These are phyloP conservation scores for Trichoderma sp. DNA, from an alignment of 2,329 filamentous ascomycete species.

Conservation along the genomic window DNA sequence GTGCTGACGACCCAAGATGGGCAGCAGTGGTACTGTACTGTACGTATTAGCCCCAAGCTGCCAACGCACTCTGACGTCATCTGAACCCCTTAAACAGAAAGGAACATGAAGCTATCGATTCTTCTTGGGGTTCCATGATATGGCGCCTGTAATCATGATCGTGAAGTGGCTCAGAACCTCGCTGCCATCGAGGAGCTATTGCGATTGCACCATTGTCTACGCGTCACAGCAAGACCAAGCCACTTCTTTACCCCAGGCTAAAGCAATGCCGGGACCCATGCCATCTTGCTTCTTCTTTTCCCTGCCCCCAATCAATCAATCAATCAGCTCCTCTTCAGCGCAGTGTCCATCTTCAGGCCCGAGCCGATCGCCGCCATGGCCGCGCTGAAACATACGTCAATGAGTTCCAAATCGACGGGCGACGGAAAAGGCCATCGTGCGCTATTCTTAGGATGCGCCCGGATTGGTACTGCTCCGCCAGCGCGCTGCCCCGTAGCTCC, in stretches of 20 bases:
- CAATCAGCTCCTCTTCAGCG: neutral
- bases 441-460: conserved; percentile 12
- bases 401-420: conserved; percentile 4
- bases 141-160: conserved; percentile 3
- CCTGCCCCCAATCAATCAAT: neutral
- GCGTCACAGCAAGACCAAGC: conserved; percentile 9
- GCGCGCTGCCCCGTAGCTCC: neutral
- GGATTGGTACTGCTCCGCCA: conserved; percentile 2
- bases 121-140: neutral
- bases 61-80: conserved; percentile 28
- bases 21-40: neutral
- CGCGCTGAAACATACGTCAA: conserved; percentile 16
- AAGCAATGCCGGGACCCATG: conserved; percentile 13
- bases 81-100: neutral
- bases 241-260: neutral
- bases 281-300: neutral
- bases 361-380: conserved; percentile 21
- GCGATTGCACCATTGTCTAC: conserved; percentile 7
- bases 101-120: neutral
- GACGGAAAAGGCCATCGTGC: neutral
- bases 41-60: neutral
- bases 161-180: neutral
- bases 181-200: neutral
- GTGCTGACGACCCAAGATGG: neutral
- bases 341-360: neutral